A percentile compares a stretch with the other conserved stretches of the same genome.
phyloP scores from a whole-genome alignment of 1,284 basidiomycete genomes.

The Apiotrichum akiyoshidainum region DNA sequence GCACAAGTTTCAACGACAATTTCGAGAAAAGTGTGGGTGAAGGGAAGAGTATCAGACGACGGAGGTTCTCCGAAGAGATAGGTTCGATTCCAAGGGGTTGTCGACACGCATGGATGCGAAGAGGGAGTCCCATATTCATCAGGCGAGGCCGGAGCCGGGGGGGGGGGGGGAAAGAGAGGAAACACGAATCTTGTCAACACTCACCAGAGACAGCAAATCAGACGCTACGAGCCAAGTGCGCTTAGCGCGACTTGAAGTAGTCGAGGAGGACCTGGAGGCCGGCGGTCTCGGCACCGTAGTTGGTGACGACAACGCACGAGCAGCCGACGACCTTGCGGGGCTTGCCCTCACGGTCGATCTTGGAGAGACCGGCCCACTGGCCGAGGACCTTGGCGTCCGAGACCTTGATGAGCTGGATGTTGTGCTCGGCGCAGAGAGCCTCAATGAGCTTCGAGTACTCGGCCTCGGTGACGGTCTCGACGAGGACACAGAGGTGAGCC shows the following conservation, averaged over 20 bases:
- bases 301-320: constrained; percentile 97
- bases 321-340: constrained; percentile 94
- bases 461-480: constrained; percentile 97
- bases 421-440: constrained; percentile 98
- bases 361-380: constrained; percentile 97
- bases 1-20: neutral
- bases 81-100: constrained; percentile 53
- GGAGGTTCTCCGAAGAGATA: constrained; percentile 49
- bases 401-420: constrained; percentile 99
- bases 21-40: neutral
- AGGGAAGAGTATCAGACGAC: constrained; percentile 41
- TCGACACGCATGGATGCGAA: constrained; percentile 50
- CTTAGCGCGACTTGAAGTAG: constrained; percentile 54
- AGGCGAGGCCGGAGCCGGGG: constrained; percentile 8
- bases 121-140: constrained; percentile 54
- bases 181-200: neutral
- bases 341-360: constrained; percentile 99
- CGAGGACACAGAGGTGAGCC: constrained; percentile 97
- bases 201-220: constrained; percentile 1
- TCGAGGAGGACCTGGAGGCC: constrained; percentile 95
- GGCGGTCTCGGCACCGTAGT: constrained; percentile 94
- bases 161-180: neutral
- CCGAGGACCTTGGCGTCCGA: constrained; percentile 94
- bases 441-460: constrained; percentile 99
- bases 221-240: neutral